Conservation (phyloP, 805 yeast species). For the Saccharomycopsis sp. region DNA sequence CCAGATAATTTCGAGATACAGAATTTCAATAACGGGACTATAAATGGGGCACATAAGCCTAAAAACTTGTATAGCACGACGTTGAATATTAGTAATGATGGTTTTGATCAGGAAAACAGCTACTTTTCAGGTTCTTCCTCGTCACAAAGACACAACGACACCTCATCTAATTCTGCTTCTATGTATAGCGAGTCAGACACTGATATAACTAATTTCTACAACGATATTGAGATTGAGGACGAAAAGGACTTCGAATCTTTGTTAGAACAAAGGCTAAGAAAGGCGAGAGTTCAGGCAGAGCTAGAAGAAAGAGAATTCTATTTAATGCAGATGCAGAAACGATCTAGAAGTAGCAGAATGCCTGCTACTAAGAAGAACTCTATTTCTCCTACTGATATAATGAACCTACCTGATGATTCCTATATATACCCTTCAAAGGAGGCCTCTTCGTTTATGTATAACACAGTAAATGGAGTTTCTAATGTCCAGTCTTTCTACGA, state of each 20-base stretch:
- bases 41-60: neutral
- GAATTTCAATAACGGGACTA: neutral
- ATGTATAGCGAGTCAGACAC: conserved; percentile 20
- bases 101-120: neutral
- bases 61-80: conserved; percentile 8
- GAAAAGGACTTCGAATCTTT: conserved; percentile 17
- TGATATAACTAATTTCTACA: conserved; percentile 17
- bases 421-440: conserved; percentile 5
- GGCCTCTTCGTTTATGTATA: neutral
- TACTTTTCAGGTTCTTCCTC: conserved; percentile 12
- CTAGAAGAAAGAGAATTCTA: conserved; percentile 19
- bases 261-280: conserved; percentile 13
- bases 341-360: neutral
- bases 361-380: neutral
- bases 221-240: conserved; percentile 16
- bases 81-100: neutral
- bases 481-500: neutral
- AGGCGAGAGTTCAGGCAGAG: conserved; percentile 18
- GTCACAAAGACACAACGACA: neutral
- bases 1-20: conserved; percentile 17
- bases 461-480: neutral
- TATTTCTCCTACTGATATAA: conserved; percentile 6
- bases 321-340: conserved; percentile 9
- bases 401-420: conserved; percentile 18
- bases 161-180: conserved; percentile 12